Conservation (phyloP, 164 flowering plant genomes). For the Annona cherimola region DNA sequence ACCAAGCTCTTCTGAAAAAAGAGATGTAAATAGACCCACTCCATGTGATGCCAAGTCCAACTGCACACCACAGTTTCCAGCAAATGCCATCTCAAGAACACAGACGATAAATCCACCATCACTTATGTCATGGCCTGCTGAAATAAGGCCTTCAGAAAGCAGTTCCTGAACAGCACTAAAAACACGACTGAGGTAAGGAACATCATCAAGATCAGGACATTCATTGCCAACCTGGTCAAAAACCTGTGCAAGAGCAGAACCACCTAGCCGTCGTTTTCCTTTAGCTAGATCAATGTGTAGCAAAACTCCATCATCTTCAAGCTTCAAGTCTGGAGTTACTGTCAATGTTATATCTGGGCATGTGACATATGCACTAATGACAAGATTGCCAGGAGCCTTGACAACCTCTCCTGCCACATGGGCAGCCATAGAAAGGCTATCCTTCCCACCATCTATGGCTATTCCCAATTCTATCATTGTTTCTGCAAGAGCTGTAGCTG, state of each 20-base stretch:
- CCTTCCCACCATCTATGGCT: conserved; percentile 98
- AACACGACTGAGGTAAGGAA: conserved; percentile 59
- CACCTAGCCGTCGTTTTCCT: conserved; percentile 86
- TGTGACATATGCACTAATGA: conserved; percentile 80
- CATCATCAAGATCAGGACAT: conserved; percentile 88
- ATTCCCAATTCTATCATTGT: conserved; percentile 89
- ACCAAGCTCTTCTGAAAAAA: conserved; percentile 94
- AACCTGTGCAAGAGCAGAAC: conserved; percentile 91
- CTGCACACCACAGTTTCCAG: conserved; percentile 78
- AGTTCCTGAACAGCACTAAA: conserved; percentile 71
- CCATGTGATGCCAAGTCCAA: conserved; percentile 54
- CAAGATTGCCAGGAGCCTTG: conserved; percentile 94
- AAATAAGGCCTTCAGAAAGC: conserved; percentile 54
- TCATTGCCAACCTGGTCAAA: conserved; percentile 83
- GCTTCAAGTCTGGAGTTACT: conserved; percentile 90
- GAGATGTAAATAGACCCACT: conserved; percentile 44
- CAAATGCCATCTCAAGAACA: conserved; percentile 87
- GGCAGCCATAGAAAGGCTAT: conserved; percentile 98
- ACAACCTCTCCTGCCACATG: conserved; percentile 75
- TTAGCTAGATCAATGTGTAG: conserved; percentile 82
- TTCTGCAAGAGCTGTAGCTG: conserved; percentile 77
- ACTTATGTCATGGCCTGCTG: conserved; percentile 94
- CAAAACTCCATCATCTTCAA: conserved; percentile 69
- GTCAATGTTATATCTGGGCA: conserved; percentile 92
- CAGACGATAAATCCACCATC: conserved; percentile 82